These are phyloP conservation scores for Ascochyta fabae DNA, from an alignment of 2,329 filamentous ascomycete species.

Conservation along the genomic window DNA sequence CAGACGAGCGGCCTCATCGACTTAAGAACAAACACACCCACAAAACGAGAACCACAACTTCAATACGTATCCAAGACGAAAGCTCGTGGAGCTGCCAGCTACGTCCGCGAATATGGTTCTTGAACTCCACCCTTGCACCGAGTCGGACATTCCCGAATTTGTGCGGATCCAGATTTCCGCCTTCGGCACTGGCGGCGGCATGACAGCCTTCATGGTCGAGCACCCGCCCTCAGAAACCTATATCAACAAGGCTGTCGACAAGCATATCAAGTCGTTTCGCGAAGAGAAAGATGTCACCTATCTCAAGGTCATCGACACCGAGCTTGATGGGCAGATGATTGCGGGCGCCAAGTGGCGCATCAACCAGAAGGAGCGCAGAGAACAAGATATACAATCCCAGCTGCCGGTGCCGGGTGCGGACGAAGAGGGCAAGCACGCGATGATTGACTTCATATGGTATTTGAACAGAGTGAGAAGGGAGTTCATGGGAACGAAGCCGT, in stretches of 20 bases:
- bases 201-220: conserved; percentile 32
- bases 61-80: too few species aligned
- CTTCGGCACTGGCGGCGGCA: conserved; percentile 36
- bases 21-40: conserved; percentile 3
- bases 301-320: conserved; percentile 45
- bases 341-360: conserved; percentile 48
- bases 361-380: conserved; percentile 39
- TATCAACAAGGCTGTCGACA: conserved; percentile 27
- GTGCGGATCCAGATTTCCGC: conserved; percentile 37
- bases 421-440: conserved; percentile 33
- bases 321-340: conserved; percentile 41
- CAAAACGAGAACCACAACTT: not conserved
- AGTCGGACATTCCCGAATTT: conserved; percentile 39
- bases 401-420: conserved; percentile 34
- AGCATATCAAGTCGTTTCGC: conserved; percentile 33
- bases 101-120: conserved; percentile 38
- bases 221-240: conserved; percentile 26
- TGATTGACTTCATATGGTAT: conserved; percentile 38
- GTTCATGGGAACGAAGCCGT: conserved; percentile 46
- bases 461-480: conserved; percentile 34
- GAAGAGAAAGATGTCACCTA: conserved; percentile 37
- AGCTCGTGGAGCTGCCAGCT: not conserved
- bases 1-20: conserved; percentile 1
- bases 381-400: conserved; percentile 40
- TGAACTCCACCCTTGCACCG: conserved; percentile 37